phyloP scores from a whole-genome alignment of 306 rosid genomes.

The Sesbania bispinosa region DNA sequence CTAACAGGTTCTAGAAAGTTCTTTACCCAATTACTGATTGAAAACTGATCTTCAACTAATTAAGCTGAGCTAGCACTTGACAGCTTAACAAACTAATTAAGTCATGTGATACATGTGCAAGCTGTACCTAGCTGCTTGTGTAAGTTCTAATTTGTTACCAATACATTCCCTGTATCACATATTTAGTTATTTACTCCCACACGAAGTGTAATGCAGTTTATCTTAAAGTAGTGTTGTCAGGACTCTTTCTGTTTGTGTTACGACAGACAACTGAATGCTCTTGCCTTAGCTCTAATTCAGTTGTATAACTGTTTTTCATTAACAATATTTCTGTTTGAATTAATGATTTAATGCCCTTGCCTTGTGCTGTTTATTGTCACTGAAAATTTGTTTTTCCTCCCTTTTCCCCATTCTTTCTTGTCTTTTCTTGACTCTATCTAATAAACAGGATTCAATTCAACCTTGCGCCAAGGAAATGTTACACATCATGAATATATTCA shows the following conservation, averaged over 20 bases:
- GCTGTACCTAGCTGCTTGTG: too few species aligned
- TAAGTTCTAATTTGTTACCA: too few species aligned
- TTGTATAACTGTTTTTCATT: background rate
- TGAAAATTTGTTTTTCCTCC: background rate
- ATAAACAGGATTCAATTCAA: constrained; percentile 83
- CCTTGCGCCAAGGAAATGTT: constrained; percentile 91
- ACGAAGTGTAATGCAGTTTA: background rate
- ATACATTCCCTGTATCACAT: too few species aligned
- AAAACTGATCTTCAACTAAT: too few species aligned
- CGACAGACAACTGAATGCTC: background rate
- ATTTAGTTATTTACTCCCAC: too few species aligned
- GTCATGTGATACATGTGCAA: too few species aligned
- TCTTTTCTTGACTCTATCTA: constrained; percentile 20
- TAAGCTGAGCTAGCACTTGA: too few species aligned
- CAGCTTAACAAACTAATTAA: too few species aligned
- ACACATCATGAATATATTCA: constrained; percentile 98
- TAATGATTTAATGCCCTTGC: too few species aligned
- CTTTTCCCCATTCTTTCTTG: background rate
- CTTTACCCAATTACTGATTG: too few species aligned
- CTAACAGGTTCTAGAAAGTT: too few species aligned
- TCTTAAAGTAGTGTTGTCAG: too few species aligned
- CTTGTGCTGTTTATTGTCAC: background rate
- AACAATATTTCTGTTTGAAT: background rate
- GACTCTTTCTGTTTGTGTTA: background rate
- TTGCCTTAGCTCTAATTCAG: background rate